Percentiles rank a stretch among this genome's conserved stretches.
phyloP scores from a whole-genome alignment of 2,329 filamentous ascomycete species.

The Alternaria viburni region DNA sequence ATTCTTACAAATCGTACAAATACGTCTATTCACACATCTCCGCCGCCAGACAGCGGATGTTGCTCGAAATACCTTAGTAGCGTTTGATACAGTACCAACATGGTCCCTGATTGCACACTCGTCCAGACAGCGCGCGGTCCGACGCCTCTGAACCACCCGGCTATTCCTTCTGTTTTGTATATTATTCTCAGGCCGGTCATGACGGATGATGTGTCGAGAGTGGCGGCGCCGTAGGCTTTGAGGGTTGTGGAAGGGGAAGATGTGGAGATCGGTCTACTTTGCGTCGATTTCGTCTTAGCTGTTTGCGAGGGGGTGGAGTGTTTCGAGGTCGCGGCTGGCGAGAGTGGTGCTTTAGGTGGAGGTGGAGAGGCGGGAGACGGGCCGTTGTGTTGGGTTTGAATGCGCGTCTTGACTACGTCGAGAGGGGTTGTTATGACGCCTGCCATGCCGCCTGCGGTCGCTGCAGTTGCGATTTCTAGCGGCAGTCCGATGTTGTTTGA shows the following conservation, averaged over 20 bases:
- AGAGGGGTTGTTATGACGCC: conserved; percentile 94
- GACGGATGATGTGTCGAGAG: conserved; percentile 88
- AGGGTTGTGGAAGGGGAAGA: conserved; percentile 86
- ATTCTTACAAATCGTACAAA: neutral
- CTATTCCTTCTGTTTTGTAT: conserved; percentile 85
- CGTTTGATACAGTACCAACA: conserved; percentile 94
- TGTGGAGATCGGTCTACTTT: conserved; percentile 79
- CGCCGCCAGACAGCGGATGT: conserved; percentile 45
- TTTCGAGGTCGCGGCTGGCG: conserved; percentile 38
- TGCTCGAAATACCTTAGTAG: conserved; percentile 77
- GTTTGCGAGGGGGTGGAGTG: conserved; percentile 33
- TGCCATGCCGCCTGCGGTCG: conserved; percentile 87
- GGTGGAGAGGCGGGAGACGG: conserved; percentile 15
- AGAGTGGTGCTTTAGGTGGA: conserved; percentile 21
- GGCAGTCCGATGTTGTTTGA: conserved; percentile 83
- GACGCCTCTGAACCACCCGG: conserved; percentile 92
- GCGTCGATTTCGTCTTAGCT: conserved; percentile 30
- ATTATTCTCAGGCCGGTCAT: conserved; percentile 83
- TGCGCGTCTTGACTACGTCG: conserved; percentile 95
- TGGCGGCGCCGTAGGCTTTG: conserved; percentile 76
- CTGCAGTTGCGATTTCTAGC: conserved; percentile 87
- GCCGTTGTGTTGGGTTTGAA: conserved; percentile 87
- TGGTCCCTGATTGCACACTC: conserved; percentile 93
- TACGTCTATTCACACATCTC: conserved; percentile 22
- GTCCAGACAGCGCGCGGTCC: conserved; percentile 95